These are phyloP conservation scores for Hericium erinaceus DNA, from an alignment of 768 basidiomycete genomes.

Conservation along the genomic window DNA sequence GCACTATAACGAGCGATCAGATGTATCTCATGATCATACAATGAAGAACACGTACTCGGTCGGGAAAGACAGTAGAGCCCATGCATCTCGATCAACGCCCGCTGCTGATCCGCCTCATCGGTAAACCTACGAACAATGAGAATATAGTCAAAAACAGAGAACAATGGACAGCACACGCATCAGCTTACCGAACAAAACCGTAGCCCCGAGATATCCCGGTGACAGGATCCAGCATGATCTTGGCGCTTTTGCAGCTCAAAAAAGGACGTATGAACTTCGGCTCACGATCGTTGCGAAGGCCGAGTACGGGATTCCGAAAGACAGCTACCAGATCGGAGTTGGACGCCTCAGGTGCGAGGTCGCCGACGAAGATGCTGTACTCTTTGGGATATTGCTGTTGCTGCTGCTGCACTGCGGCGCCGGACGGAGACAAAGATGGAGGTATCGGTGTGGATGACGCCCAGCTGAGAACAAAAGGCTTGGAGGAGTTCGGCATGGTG, in stretches of 20 bases:
- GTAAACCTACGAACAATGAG: conserved; percentile 52
- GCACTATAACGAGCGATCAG: conserved; percentile 45
- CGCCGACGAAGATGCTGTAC: conserved; percentile 92
- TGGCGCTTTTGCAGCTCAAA: conserved; percentile 88
- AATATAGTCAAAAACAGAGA: conserved; percentile 7
- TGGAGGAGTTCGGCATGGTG: conserved; percentile 81
- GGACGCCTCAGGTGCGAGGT: conserved; percentile 86
- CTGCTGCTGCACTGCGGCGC: conserved; percentile 28
- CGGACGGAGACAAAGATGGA: conserved; percentile 22
- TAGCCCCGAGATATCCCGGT: conserved; percentile 87
- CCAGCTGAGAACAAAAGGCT: conserved; percentile 80
- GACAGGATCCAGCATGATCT: conserved; percentile 88
- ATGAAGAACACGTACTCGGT: conserved; percentile 52
- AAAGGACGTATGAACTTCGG: conserved; percentile 87
- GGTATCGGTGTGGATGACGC: conserved; percentile 35
- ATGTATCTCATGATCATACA: neutral
- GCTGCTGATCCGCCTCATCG: conserved; percentile 80
- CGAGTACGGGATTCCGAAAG: conserved; percentile 83
- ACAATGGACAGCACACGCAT: neutral
- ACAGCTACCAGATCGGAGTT: conserved; percentile 94
- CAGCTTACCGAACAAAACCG: conserved; percentile 76
- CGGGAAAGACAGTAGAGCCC: conserved; percentile 83
- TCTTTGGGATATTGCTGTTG: conserved; percentile 67
- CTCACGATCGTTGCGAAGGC: conserved; percentile 76
- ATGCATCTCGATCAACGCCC: conserved; percentile 87